Conservation (phyloP, 345 rosid species). For the Linum tenue region DNA sequence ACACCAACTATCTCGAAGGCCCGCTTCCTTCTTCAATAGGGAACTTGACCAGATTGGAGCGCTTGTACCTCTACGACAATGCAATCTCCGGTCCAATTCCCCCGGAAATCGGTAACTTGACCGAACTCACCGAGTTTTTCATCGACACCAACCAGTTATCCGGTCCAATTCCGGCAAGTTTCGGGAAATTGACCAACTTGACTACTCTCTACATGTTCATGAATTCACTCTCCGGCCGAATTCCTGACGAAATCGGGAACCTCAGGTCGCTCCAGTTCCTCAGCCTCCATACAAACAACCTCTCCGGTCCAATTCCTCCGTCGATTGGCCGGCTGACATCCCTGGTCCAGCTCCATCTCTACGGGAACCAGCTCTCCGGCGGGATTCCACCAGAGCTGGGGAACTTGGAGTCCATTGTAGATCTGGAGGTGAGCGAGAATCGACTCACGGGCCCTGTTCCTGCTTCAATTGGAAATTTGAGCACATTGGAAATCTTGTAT, state of each 20-base stretch:
- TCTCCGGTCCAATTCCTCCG: constrained; percentile 14
- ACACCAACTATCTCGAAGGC: constrained; percentile 10
- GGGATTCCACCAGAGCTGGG: constrained; percentile 14
- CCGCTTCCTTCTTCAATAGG: constrained; percentile 18
- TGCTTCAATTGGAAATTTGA: constrained; percentile 1
- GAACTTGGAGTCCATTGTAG: background rate
- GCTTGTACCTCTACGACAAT: background rate
- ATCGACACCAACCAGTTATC: constrained; percentile 10
- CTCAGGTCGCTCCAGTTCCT: background rate
- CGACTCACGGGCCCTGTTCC: constrained; percentile 6
- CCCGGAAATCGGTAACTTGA: constrained; percentile 13
- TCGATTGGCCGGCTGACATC: background rate
- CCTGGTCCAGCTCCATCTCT: background rate
- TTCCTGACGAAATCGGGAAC: constrained; percentile 9
- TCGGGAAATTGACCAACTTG: constrained; percentile 14
- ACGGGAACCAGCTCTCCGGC: constrained; percentile 12
- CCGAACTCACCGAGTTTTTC: constrained; percentile 8
- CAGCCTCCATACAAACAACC: constrained; percentile 6
- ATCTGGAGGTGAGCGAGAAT: constrained; percentile 5
- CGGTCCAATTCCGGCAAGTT: constrained; percentile 17
- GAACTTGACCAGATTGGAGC: background rate
- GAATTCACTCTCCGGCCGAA: constrained; percentile 1
- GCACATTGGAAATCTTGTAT: background rate
- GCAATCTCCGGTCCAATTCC: constrained; percentile 13
- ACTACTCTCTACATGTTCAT: background rate